These are phyloP conservation scores for Curvularia sp. DNA, from an alignment of 2,329 filamentous ascomycete species.

Conservation along the genomic window DNA sequence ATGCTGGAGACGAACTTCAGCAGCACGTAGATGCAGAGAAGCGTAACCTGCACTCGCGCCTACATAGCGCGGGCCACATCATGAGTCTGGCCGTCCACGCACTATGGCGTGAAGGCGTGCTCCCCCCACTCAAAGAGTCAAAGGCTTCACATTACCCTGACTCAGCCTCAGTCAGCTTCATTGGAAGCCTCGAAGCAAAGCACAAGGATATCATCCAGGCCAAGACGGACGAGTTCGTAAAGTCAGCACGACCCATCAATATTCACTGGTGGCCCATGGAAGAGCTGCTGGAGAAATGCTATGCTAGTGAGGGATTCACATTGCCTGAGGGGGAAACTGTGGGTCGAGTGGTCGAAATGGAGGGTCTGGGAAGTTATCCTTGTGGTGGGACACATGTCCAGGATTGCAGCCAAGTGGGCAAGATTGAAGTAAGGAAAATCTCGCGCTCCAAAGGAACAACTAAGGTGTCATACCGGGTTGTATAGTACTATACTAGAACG, in stretches of 20 bases:
- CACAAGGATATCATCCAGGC: constrained; percentile 61
- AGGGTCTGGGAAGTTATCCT: constrained; percentile 73
- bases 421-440: constrained; percentile 72
- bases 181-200: constrained; percentile 67
- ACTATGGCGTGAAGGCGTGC: constrained; percentile 58
- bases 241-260: constrained; percentile 49
- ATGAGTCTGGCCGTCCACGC: constrained; percentile 71
- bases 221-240: constrained; percentile 66
- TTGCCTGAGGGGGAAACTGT: constrained; percentile 45
- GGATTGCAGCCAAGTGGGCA: constrained; percentile 65
- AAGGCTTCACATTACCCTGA: constrained; percentile 78
- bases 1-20: constrained; percentile 47
- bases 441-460: constrained; percentile 68
- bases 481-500: neutral
- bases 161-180: constrained; percentile 71
- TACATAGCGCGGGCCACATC: constrained; percentile 78
- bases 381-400: constrained; percentile 78
- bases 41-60: constrained; percentile 68
- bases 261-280: constrained; percentile 73
- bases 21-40: constrained; percentile 69
- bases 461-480: constrained; percentile 60
- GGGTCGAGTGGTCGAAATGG: constrained; percentile 70
- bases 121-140: constrained; percentile 64
- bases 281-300: constrained; percentile 58
- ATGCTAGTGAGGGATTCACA: constrained; percentile 38